Evolutionary conservation across 192 early-diverging fungal genomes (phyloP), one percentile per base, ranked within the genome.

Genomic region (Phycomyces nitens): DNA sequence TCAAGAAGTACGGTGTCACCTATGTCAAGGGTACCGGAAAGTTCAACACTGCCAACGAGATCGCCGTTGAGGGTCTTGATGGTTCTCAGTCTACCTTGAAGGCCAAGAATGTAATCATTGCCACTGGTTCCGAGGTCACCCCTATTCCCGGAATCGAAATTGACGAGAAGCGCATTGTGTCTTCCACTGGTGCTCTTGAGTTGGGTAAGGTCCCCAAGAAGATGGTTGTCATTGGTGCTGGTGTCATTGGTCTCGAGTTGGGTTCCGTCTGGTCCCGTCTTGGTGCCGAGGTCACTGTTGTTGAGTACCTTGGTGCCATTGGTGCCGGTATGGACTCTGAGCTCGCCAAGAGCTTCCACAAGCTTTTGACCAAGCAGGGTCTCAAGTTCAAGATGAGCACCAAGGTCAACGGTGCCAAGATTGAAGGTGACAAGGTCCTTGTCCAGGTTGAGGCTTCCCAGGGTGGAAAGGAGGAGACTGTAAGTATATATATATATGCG

Each of bases 331-430:
- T 99, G 94, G 97, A 99, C 66, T 78, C 84, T 38, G 94, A 99
- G 77, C 73, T 94, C 71, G 95, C 95, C 73, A 92, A 94, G 79
- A 71, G 76, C 53, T 99, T 99, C 90, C 92, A 93, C 70, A 90
- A 91, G 77, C 86, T 86, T 38, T 85, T 99, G 58, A 53, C 78
- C 70, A 99, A 97, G 87, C 95, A 99, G 77, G 95, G 94, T 42
- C 88, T 97, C 79, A 95, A 97, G 81, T 97, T 99, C 87, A 96
- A 96, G 89, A 80, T 95, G 71, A 86, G 84, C 84, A 99, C 97
- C 77, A 97, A 97, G 86, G 97, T 99, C 43, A 75, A 92, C 40
- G 86, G 84, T 55, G 92, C 94, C 34, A 89, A 92, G 80, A 82
- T 88, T 68, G 76, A 83, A 55, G 88, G 91, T 77, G 94, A 91